Evolutionary conservation across 2,329 filamentous ascomycete species (phyloP), one percentile per base, ranked within the genome.

Genomic region (Septoria linicola): DNA sequence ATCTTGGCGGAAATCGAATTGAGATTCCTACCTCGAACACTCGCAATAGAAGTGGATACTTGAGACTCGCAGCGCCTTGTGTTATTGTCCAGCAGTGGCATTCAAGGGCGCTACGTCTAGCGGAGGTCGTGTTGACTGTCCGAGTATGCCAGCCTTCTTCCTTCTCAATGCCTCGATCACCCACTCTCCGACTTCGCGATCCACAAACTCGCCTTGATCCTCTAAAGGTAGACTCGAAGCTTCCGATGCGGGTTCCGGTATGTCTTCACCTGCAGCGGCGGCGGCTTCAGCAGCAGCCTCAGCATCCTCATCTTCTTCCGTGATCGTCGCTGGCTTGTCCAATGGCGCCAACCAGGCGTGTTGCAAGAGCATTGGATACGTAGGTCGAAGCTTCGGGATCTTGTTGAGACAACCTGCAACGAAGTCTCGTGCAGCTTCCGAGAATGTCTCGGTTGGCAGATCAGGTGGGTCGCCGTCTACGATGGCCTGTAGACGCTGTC

Each of bases 401-500:
- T 99, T 99, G 76, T 96, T 90, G 40, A 99, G 78, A 68, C 93
- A 97, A 37, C 85, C 85, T 32, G 81, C 79, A 19, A 99, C 92
- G 72, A 99, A 99, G 63, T 92, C 87, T 49, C 84, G 85, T 2
- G 92, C 89, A 4, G 81, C 79, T 49, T 86, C 80, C 0, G 91
- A 93, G 69, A 88, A 99, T 20, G 82, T 84, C 49, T 87, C 81
- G 4, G 79, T 76, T 0, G 93, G 93, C 25, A 99, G 82, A 64
- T 87, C 84, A 8, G 93, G 93, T 11, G 93, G 89, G n/a, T 96
- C 90, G 43, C 93, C 93, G 68, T 97, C 89, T 30, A 99, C 93
- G 67, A 99, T 99, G 49, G 93, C 93, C 93, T 99, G 60, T 36
- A 23, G 44, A 39, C 35, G 44, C 54, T 65, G 60, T 65, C 50